Evolutionary conservation across 2,329 filamentous ascomycete species (phyloP), one percentile per base, ranked within the genome.

Genomic region (Ophiostoma quercus): DNA sequence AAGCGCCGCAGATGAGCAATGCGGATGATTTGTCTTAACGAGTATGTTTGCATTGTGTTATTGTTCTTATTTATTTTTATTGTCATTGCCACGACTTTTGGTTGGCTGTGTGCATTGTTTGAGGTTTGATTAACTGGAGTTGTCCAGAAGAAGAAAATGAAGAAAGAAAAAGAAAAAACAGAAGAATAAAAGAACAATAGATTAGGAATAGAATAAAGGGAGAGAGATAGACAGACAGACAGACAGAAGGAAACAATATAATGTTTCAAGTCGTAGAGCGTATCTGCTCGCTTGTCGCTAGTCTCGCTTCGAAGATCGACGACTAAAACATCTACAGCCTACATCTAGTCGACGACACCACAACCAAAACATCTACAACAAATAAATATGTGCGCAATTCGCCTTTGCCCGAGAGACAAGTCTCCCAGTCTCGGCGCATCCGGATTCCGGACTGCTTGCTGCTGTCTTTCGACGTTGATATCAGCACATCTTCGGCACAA

Each of bases 401-500:
- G 71, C 72, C 73, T 70, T 67, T 62, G 67, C n/a, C 67, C 41
- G 66, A 54, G 22, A 47, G 41, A n/a, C 22, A 12, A 25, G 54
- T 60, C 66, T 29, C 29, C n/a, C 71, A 57, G 34, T 66, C 66
- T 47, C 68, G 72, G 68, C 76, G 77, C 78, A 75, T 77, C 77
- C 76, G 77, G 77, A 78, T 76, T 75, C 78, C 78, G 77, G 77
- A 76, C 76, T 78, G 72, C 77, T 75, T 77, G 79, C 78, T 74
- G 69, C 73, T 73, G 70, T 43, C 41, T 19, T n/a, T 32, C 70
- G 39, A 74, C 72, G 79, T 88, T 79, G 77, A 85, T 95, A 84
- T 96, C 87, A 95, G 93, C 93, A 97, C 92, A 92, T 96, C 92
- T 96, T 94, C 92, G 93, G 93, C 94, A 92, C 94, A 95, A 94